Evolutionary conservation across 116 monocot species (phyloP).

Genomic region (Cymodocea nodosa): DNA sequence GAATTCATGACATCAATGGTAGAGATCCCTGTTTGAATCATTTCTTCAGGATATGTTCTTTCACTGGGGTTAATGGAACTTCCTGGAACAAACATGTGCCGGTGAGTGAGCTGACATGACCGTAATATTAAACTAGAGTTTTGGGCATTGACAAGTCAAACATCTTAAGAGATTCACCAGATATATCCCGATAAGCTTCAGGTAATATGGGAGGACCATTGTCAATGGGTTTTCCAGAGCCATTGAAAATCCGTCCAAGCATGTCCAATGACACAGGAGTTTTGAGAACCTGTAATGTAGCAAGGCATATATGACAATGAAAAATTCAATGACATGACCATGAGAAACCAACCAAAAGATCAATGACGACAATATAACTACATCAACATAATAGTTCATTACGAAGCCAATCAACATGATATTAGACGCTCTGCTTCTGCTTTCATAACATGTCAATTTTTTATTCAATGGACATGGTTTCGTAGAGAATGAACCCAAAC

Average conservation of each 20-base stretch:
- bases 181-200: conserved; percentile 95
- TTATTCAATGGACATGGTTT: too few species aligned
- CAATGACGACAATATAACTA: neutral
- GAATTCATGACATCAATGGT: conserved; percentile 99
- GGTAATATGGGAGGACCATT: conserved; percentile 97
- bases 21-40: conserved; percentile 99
- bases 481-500: too few species aligned
- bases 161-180: conserved; percentile 34
- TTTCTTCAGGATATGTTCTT: conserved; percentile 99
- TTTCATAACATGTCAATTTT: too few species aligned
- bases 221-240: conserved; percentile 98
- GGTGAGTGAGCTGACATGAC: neutral
- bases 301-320: neutral
- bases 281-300: conserved; percentile 60
- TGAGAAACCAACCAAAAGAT: too few species aligned
- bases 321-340: too few species aligned
- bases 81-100: conserved; percentile 34
- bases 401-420: neutral
- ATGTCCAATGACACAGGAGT: conserved; percentile 95
- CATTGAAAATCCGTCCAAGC: conserved; percentile 99
- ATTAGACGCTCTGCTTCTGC: too few species aligned
- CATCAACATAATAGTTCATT: neutral
- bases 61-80: conserved; percentile 99
- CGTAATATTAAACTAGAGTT: neutral
- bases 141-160: neutral